These are phyloP conservation scores for Parafenestella ontariensis DNA, from an alignment of 2,329 filamentous ascomycete species.

Conservation along the genomic window DNA sequence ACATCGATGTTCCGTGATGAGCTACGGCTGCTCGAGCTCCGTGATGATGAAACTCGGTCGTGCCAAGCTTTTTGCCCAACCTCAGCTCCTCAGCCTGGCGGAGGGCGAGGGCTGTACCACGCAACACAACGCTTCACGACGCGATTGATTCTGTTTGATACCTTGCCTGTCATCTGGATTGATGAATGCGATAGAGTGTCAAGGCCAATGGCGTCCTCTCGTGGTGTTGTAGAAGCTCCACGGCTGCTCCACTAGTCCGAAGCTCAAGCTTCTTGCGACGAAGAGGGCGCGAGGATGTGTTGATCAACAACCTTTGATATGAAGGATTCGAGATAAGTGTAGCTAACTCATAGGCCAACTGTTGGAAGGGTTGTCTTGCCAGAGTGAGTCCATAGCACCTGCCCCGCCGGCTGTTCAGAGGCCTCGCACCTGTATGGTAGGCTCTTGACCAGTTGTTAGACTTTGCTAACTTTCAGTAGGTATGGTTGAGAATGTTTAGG, in stretches of 20 bases:
- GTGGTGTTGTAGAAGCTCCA: neutral
- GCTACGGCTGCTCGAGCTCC: constrained; percentile 25
- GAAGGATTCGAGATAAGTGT: too few species aligned
- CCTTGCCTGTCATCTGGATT: neutral
- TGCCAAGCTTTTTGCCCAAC: constrained; percentile 44
- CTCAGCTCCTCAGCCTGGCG: constrained; percentile 20
- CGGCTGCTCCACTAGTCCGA: neutral
- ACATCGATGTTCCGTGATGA: constrained; percentile 29
- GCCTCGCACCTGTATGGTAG: neutral
- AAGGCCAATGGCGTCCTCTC: neutral
- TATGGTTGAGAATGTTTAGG: neutral
- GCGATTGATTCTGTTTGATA: neutral
- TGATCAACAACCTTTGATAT: neutral
- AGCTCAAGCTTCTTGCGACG: neutral
- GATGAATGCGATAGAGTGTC: neutral
- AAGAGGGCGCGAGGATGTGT: neutral
- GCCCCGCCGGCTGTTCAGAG: neutral
- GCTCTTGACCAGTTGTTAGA: neutral
- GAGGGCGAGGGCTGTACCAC: constrained; percentile 1
- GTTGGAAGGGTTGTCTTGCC: too few species aligned
- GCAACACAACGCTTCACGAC: constrained; percentile 8
- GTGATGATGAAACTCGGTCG: constrained; percentile 30
- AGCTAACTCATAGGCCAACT: too few species aligned
- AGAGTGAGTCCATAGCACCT: too few species aligned
- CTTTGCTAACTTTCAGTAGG: neutral